Conservation (phyloP, 2,329 filamentous ascomycete species). For the Aspergillus neoniger region DNA sequence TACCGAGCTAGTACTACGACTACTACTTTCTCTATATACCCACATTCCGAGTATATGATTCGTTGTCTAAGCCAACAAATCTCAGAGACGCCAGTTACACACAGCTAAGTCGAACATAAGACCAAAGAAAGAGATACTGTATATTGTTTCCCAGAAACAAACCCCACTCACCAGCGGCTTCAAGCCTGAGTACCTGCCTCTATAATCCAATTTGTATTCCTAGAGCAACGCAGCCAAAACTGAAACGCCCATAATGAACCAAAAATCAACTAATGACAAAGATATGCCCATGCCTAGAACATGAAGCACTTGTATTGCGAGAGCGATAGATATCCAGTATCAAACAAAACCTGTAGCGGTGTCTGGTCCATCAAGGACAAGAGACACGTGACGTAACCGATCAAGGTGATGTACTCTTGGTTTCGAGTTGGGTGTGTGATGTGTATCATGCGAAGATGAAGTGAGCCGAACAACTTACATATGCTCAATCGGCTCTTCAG, state of each 20-base stretch:
- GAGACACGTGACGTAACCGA: background rate
- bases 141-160: slow-evolving; percentile 1
- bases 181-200: background rate
- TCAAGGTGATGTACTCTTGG: background rate
- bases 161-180: background rate
- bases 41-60: no score
- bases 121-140: background rate
- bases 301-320: slow-evolving; percentile 2
- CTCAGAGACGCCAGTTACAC: no score
- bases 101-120: no score
- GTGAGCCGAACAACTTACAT: slow-evolving; percentile 8
- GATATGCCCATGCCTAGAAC: background rate
- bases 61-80: no score
- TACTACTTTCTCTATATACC: no score
- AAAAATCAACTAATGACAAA: no score
- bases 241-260: background rate
- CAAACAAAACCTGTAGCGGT: no score
- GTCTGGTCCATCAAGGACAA: background rate
- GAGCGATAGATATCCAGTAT: background rate
- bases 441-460: background rate
- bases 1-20: no score
- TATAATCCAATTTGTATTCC: background rate
- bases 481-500: slow-evolving; percentile 84
- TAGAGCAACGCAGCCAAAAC: background rate
- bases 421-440: background rate